Conservation (phyloP, 148 eudicot genomes). For the Camellia granthamiana region DNA sequence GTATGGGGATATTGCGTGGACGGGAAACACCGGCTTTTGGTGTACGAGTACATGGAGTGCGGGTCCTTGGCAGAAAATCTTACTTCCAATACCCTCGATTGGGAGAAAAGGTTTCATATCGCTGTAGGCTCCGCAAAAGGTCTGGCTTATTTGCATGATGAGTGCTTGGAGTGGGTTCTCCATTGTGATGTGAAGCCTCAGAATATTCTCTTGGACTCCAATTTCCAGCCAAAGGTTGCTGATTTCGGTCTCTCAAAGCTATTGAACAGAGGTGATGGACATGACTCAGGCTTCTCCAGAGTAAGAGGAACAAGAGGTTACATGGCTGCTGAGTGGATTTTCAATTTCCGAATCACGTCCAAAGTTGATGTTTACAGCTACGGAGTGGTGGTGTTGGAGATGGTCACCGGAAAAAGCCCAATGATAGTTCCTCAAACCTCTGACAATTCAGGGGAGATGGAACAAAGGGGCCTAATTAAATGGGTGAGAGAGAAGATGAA, state of each 20-base stretch:
- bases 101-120: neutral
- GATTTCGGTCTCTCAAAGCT: conserved; percentile 12
- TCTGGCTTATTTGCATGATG: conserved; percentile 8
- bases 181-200: conserved; percentile 14
- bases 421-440: neutral
- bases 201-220: neutral
- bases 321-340: conserved; percentile 30
- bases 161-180: conserved; percentile 15
- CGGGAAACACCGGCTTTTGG: conserved; percentile 4
- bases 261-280: neutral
- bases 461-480: neutral
- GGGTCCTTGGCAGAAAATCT: neutral
- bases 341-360: conserved; percentile 18
- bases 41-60: neutral
- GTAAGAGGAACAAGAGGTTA: conserved; percentile 20
- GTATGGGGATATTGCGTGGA: conserved; percentile 4
- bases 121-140: conserved; percentile 4
- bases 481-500: conserved; percentile 30
- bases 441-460: neutral
- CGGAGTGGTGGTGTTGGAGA: conserved; percentile 17
- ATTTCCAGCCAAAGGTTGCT: conserved; percentile 1
- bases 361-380: conserved; percentile 28
- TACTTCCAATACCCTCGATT: neutral
- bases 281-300: conserved; percentile 1
- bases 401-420: conserved; percentile 16